These are phyloP conservation scores for Claviceps africana DNA, from an alignment of 2,329 filamentous ascomycete species.

Conservation along the genomic window DNA sequence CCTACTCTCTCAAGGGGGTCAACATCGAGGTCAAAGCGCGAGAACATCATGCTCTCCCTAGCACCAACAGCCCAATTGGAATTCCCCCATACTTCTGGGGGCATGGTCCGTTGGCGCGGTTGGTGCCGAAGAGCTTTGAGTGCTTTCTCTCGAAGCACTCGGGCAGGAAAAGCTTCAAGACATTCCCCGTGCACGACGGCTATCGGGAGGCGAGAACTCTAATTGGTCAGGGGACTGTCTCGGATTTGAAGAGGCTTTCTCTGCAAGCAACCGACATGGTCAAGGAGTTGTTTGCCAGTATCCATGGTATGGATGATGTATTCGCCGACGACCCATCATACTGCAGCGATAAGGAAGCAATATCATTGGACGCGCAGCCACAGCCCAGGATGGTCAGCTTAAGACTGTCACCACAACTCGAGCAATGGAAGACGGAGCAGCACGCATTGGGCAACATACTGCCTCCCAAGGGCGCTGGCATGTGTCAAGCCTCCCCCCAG, in stretches of 20 bases:
- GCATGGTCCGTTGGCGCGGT: conserved; percentile 2
- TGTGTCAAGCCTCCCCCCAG: conserved; percentile 6
- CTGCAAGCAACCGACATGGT: conserved; percentile 6
- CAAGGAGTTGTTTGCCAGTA: conserved; percentile 6
- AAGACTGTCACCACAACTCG: conserved; percentile 8
- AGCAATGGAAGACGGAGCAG: conserved; percentile 9
- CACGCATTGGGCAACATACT: conserved; percentile 9
- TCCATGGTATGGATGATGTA: conserved; percentile 4
- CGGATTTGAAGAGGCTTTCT: conserved; percentile 7
- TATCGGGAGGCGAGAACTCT: conserved; percentile 9
- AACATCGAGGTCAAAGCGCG: conserved; percentile 4
- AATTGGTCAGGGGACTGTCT: conserved; percentile 6
- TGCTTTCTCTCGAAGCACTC: neutral
- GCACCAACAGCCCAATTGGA: neutral
- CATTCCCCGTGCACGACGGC: conserved; percentile 4
- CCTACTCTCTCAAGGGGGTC: conserved; percentile 6
- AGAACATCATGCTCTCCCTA: conserved; percentile 1
- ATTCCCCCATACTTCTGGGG: conserved; percentile 9
- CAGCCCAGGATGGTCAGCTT: conserved; percentile 7
- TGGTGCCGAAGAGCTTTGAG: neutral
- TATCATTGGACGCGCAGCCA: neutral
- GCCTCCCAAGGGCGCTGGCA: conserved; percentile 8
- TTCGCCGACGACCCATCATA: neutral
- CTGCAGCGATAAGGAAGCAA: neutral
- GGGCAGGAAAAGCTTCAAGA: neutral